A percentile compares a stretch with the other conserved stretches of the same genome.
phyloP scores from a whole-genome alignment of 73 alveolate genomes.

The Effrenium voratum region DNA sequence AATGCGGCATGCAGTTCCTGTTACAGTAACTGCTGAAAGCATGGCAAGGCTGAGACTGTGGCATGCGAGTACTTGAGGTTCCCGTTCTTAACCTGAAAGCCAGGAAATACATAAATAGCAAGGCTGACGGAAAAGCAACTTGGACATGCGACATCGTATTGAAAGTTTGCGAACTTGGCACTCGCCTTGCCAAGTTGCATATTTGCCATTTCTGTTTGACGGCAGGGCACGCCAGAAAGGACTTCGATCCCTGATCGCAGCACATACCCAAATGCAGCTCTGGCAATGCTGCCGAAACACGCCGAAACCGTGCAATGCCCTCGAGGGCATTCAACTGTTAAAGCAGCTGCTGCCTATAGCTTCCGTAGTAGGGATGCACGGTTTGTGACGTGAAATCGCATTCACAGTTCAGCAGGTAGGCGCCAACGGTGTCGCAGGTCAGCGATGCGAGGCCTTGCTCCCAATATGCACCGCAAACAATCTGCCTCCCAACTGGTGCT shows the following conservation, averaged over 20 bases:
- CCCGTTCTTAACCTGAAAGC: constrained; percentile 43
- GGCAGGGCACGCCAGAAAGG: constrained; percentile 71
- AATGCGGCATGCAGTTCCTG: neutral
- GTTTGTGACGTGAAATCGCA: constrained; percentile 41
- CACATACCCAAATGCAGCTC: neutral
- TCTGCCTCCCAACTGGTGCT: too few relatives aligned
- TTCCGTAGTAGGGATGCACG: constrained; percentile 67
- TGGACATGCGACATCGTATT: too few relatives aligned
- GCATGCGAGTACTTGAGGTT: constrained; percentile 84
- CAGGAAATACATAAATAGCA: neutral
- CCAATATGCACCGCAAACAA: too few relatives aligned
- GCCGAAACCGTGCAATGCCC: too few relatives aligned
- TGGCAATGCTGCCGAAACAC: too few relatives aligned
- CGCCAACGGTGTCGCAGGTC: constrained; percentile 23
- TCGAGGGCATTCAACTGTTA: neutral
- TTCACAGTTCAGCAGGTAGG: neutral
- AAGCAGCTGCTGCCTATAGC: constrained; percentile 8
- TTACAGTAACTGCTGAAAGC: neutral
- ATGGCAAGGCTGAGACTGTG: neutral
- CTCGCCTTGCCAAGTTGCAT: neutral
- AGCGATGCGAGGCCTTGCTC: constrained; percentile 41
- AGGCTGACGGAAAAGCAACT: too few relatives aligned
- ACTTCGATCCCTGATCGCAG: constrained; percentile 43
- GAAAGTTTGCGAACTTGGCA: too few relatives aligned
- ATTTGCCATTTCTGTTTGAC: neutral